Evolutionary conservation across 2,329 filamentous ascomycete genomes (phyloP).

Genomic region (Talaromyces sp.): DNA sequence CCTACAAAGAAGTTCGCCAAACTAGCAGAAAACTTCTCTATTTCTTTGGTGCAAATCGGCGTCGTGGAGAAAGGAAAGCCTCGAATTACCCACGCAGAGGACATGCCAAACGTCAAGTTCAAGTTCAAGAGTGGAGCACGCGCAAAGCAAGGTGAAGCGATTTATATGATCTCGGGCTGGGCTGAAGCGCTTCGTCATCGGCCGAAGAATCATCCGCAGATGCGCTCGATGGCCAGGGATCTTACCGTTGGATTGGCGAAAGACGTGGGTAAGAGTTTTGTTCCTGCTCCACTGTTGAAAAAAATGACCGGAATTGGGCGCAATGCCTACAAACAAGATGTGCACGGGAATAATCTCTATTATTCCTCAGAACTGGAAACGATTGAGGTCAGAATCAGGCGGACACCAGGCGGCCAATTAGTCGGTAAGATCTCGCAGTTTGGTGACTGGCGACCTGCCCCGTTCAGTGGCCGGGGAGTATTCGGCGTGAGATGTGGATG

Average conservation of each 20-base stretch:
- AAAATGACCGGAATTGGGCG: neutral
- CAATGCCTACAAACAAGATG: neutral
- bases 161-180: neutral
- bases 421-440: neutral
- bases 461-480: neutral
- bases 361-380: neutral
- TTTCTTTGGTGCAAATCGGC: neutral
- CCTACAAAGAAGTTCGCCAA: neutral
- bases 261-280: neutral
- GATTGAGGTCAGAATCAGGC: neutral
- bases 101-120: neutral
- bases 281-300: neutral
- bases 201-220: neutral
- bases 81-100: neutral
- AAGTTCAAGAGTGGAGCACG: neutral
- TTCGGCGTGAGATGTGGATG: neutral
- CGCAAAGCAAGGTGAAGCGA: neutral
- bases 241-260: neutral
- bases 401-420: neutral
- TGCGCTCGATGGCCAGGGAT: neutral
- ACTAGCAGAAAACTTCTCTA: neutral
- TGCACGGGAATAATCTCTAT: neutral
- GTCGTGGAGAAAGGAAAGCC: neutral
- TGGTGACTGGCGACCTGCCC: neutral
- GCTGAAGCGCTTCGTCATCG: neutral